Evolutionary conservation across 805 yeast genomes (phyloP).

Genomic region (Candida fluviatilis): DNA sequence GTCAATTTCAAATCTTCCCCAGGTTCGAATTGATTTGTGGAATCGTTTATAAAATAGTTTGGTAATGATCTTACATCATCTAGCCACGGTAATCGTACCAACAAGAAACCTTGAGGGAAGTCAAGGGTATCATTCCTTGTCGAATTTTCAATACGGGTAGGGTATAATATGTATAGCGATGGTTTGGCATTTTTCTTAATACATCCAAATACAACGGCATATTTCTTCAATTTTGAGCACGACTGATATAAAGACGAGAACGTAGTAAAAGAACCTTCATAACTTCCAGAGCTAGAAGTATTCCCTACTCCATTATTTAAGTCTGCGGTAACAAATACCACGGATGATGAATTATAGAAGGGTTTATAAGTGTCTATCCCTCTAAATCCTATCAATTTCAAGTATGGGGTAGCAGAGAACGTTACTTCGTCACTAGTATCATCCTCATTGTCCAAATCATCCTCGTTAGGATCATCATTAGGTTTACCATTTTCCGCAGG

Average conservation of each 20-base stretch:
- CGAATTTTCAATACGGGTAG: conserved; percentile 36
- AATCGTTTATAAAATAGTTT: conserved; percentile 12
- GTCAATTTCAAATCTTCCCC: conserved; percentile 10
- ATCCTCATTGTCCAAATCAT: conserved; percentile 13
- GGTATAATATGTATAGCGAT: conserved; percentile 51
- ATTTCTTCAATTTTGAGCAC: conserved; percentile 46
- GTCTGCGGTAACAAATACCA: conserved; percentile 67
- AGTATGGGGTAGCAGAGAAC: conserved; percentile 39
- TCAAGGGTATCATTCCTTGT: conserved; percentile 14
- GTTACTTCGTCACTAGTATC: conserved; percentile 11
- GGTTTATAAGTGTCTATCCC: conserved; percentile 42
- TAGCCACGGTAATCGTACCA: conserved; percentile 65
- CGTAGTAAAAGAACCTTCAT: conserved; percentile 60
- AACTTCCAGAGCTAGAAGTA: conserved; percentile 31
- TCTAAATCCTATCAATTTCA: conserved; percentile 69
- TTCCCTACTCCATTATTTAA: conserved; percentile 35
- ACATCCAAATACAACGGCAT: conserved; percentile 74
- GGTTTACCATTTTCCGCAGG: conserved; percentile 9
- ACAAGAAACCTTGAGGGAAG: conserved; percentile 70
- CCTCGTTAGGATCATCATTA: conserved; percentile 11
- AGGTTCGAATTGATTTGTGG: conserved; percentile 9
- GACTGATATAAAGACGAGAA: conserved; percentile 65
- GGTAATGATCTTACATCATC: conserved; percentile 77
- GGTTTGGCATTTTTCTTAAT: conserved; percentile 53
- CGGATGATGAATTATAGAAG: conserved; percentile 48